Percentiles rank a stretch among this genome's conserved stretches.
Conservation (phyloP, 169 alveolate genomes). For the Cryptosporidium tyzzeri region DNA sequence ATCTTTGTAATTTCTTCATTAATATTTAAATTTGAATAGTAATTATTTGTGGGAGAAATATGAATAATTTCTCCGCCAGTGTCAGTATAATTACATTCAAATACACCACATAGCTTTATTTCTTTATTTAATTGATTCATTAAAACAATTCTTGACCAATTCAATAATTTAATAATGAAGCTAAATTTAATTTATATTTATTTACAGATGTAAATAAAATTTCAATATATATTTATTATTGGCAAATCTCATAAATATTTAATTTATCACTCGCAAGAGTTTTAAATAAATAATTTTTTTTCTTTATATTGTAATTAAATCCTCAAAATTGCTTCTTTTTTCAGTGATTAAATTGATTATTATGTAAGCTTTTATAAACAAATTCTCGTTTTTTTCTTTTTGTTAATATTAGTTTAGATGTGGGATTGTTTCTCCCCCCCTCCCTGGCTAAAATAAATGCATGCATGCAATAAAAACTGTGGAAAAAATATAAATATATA, state of each 20-base stretch:
- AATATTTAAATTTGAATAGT: conserved; percentile 23
- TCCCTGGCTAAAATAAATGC: conserved; percentile 1
- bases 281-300: not conserved
- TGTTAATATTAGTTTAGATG: not conserved
- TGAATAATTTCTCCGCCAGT: conserved; percentile 58
- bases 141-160: not conserved
- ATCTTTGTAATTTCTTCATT: not conserved
- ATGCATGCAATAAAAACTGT: conserved; percentile 35
- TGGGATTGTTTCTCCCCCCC: not conserved
- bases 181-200: conserved; percentile 5
- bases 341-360: not conserved
- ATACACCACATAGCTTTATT: conserved; percentile 57
- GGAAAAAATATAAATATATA: conserved; percentile 9
- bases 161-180: not conserved
- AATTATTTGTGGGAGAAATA: conserved; percentile 40
- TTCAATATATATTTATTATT: not conserved
- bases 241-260: not conserved
- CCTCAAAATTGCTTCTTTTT: not conserved
- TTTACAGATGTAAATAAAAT: conserved; percentile 5
- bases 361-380: not conserved
- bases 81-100: conserved; percentile 57
- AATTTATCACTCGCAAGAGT: not conserved
- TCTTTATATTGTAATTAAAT: not conserved
- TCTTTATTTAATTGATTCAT: conserved; percentile 50
- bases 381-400: not conserved